Evolutionary conservation across 2,329 filamentous ascomycete genomes (phyloP).

Genomic region (Neurospora sp.): DNA sequence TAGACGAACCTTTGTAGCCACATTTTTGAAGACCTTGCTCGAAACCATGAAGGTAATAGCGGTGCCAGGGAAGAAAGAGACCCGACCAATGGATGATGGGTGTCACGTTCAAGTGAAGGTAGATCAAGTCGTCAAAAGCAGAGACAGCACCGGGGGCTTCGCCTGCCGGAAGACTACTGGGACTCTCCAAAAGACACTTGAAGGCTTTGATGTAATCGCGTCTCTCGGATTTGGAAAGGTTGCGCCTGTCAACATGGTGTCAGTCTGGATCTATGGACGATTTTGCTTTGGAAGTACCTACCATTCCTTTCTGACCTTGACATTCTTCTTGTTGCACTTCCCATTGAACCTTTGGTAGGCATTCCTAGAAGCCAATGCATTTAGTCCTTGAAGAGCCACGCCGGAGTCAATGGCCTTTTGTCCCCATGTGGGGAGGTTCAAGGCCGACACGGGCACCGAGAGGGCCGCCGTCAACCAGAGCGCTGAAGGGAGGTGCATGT

Average conservation of each 20-base stretch:
- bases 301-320: conserved; percentile 16
- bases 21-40: conserved; percentile 14
- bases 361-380: conserved; percentile 9
- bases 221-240: conserved; percentile 11
- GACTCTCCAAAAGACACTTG: conserved; percentile 11
- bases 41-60: conserved; percentile 12
- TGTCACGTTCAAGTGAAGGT: conserved; percentile 13
- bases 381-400: conserved; percentile 10
- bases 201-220: conserved; percentile 13
- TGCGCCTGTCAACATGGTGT: conserved; percentile 7
- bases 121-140: conserved; percentile 16
- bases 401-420: conserved; percentile 12
- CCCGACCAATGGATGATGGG: conserved; percentile 13
- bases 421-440: conserved; percentile 6
- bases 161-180: conserved; percentile 6
- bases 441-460: background rate
- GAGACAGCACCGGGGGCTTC: conserved; percentile 6
- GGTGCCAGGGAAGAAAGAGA: conserved; percentile 17
- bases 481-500: background rate
- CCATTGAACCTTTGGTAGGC: conserved; percentile 6
- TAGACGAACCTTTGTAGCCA: conserved; percentile 12
- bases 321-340: conserved; percentile 8
- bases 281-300: background rate
- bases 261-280: background rate
- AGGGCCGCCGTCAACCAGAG: conserved; percentile 1